These are phyloP conservation scores for Giardia muris DNA, from an alignment of 208 protist genomes.

Conservation along the genomic window DNA sequence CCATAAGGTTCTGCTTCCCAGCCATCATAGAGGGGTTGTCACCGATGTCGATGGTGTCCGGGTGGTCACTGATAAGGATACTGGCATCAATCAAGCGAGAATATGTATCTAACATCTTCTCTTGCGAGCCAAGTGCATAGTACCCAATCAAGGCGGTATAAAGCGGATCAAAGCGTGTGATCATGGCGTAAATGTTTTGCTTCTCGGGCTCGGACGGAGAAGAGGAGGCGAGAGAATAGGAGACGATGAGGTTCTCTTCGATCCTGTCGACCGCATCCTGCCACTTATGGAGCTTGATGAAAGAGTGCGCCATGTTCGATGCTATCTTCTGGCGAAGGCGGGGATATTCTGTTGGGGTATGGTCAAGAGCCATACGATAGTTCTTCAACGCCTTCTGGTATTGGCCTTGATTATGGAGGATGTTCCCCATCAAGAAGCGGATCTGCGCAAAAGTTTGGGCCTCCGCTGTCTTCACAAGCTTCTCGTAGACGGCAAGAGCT, in stretches of 20 bases:
- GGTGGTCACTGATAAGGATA: constrained; percentile 14
- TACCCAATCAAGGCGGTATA: constrained; percentile 16
- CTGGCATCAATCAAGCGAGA: constrained; percentile 13
- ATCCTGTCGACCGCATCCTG: not conserved
- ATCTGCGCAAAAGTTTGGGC: not conserved
- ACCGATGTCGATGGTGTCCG: not conserved
- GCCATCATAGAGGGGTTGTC: not conserved
- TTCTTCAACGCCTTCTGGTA: not conserved
- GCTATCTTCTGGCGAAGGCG: constrained; percentile 14
- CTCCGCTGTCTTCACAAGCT: not conserved
- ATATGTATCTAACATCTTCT: constrained; percentile 21
- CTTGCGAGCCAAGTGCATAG: not conserved
- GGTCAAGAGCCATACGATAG: constrained; percentile 10
- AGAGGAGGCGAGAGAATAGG: not conserved
- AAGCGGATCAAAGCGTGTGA: constrained; percentile 7
- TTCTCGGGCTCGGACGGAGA: not conserved
- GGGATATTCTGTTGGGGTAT: not conserved
- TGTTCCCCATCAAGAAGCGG: constrained; percentile 3
- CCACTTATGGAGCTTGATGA: not conserved
- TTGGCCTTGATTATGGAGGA: not conserved
- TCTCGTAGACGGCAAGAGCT: not conserved
- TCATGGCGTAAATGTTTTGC: constrained; percentile 5
- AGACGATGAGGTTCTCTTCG: constrained; percentile 10
- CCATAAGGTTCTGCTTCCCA: not conserved
- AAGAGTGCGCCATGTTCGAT: not conserved